These are phyloP conservation scores for Phytopythium mirpurense DNA, from an alignment of 352 stramenopile genomes.

Conservation along the genomic window DNA sequence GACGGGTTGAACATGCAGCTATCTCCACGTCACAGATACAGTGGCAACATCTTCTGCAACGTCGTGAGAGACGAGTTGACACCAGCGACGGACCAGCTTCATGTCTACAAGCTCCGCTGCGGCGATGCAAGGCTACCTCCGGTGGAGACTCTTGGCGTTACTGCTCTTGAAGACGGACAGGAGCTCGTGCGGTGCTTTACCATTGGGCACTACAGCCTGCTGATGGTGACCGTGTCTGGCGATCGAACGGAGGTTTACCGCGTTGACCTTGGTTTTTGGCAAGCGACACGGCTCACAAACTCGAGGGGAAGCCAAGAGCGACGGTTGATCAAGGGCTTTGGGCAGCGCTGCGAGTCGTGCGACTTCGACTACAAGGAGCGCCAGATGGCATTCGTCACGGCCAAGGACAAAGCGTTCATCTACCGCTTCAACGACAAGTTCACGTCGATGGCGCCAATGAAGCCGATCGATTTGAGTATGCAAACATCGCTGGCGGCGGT, in stretches of 20 bases:
- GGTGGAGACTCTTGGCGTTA: background rate
- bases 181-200: background rate
- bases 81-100: background rate
- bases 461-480: background rate
- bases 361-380: slow-evolving; percentile 3
- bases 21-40: background rate
- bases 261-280: background rate
- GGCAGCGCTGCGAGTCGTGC: slow-evolving; percentile 2
- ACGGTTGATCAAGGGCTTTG: slow-evolving; percentile 1
- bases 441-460: slow-evolving; percentile 7
- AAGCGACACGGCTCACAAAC: background rate
- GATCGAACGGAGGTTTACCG: background rate
- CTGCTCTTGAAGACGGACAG: slow-evolving; percentile 6
- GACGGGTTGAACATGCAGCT: background rate
- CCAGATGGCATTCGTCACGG: slow-evolving; percentile 5
- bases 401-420: slow-evolving; percentile 3
- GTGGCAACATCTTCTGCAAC: background rate
- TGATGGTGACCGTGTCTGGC: background rate
- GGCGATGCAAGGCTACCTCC: background rate
- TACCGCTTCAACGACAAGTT: slow-evolving; percentile 18
- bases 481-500: background rate
- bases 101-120: background rate
- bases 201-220: background rate
- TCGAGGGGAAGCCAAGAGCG: background rate
- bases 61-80: background rate